phyloP scores from a whole-genome alignment of 176 grass and related monocot species.

The Bonia amplexicaulis region DNA sequence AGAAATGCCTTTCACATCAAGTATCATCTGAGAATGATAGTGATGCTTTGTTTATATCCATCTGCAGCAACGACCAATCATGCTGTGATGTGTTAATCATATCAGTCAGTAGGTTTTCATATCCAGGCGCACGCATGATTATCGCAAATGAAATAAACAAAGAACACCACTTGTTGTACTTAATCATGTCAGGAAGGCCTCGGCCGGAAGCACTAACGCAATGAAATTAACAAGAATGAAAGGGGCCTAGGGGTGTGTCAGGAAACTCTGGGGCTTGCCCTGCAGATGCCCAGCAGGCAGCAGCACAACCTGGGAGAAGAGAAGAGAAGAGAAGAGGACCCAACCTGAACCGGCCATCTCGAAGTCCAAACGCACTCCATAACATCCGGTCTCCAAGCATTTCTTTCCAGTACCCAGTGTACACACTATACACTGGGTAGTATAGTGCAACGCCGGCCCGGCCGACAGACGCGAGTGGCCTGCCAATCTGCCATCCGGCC shows the following conservation, averaged over 20 bases:
- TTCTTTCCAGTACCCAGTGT: background rate
- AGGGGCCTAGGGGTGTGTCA: background rate
- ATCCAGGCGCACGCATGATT: background rate
- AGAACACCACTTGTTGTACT: background rate
- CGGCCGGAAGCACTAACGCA: background rate
- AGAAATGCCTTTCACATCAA: background rate
- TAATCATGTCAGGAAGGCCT: background rate
- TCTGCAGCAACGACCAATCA: background rate
- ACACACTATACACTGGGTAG: too few relatives aligned
- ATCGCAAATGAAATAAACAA: background rate
- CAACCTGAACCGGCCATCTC: background rate
- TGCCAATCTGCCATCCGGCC: too few relatives aligned
- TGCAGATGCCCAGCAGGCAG: background rate
- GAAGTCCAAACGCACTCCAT: background rate
- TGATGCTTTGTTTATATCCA: background rate
- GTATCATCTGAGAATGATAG: background rate
- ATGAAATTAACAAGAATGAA: background rate
- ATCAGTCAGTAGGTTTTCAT: background rate
- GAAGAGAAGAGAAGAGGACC: background rate
- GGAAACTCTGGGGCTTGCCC: conserved; percentile 1
- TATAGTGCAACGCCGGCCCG: too few relatives aligned
- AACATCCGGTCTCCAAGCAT: background rate
- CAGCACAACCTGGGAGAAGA: background rate
- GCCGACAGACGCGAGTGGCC: too few relatives aligned
- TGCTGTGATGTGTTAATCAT: background rate